A percentile compares a stretch with the other conserved stretches of the same genome.
phyloP scores from a whole-genome alignment of 805 yeast species.

The Suhomyces pyralidae region DNA sequence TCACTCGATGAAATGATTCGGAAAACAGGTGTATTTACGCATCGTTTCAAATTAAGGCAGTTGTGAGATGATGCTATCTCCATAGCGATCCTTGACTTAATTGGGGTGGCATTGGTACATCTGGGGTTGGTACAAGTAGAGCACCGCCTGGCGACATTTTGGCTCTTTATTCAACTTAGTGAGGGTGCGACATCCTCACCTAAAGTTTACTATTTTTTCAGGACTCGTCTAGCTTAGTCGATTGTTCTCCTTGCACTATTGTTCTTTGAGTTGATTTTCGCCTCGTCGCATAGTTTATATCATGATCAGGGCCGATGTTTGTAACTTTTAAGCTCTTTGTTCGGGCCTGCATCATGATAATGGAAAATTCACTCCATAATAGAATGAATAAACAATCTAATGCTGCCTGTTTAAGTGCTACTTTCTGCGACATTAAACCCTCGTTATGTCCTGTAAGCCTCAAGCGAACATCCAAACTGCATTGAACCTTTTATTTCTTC shows the following conservation, averaged over 20 bases:
- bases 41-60: neutral
- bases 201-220: neutral
- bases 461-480: neutral
- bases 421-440: neutral
- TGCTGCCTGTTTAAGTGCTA: neutral
- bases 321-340: neutral
- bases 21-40: neutral
- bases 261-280: neutral
- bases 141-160: neutral
- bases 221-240: slow-evolving; percentile 1
- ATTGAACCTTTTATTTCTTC: neutral
- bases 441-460: neutral
- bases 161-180: neutral
- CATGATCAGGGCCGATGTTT: neutral
- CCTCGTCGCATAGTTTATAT: neutral
- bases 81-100: neutral
- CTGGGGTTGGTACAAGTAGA: neutral
- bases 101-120: neutral
- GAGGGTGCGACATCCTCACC: neutral
- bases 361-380: neutral
- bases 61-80: neutral
- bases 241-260: neutral
- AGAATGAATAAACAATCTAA: neutral
- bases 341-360: neutral
- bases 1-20: neutral